Evolutionary conservation across 495 filamentous ascomycete genomes (phyloP).

Genomic region (Aspergillus incahuasiensis): DNA sequence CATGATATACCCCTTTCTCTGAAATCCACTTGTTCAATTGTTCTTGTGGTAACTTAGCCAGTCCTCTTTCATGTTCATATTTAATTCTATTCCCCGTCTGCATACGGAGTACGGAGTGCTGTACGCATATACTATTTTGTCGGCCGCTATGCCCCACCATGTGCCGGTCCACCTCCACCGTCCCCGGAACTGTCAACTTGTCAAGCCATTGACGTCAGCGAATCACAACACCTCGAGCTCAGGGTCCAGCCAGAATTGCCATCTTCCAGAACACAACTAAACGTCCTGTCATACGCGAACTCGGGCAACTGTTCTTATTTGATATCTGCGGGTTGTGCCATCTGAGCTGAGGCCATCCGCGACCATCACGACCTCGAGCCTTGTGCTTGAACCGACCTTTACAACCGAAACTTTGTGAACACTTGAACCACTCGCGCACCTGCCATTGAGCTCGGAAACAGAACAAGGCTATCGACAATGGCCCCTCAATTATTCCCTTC

Average conservation of each 20-base stretch:
- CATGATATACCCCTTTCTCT: slow-evolving; percentile 7
- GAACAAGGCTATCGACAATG: slow-evolving; percentile 7
- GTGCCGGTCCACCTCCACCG: neutral
- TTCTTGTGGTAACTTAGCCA: neutral
- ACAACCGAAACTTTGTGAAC: too few relatives aligned
- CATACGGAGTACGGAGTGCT: too few relatives aligned
- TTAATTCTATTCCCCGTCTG: neutral
- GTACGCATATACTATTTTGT: neutral
- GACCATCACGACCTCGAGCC: neutral
- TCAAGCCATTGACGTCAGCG: slow-evolving; percentile 7
- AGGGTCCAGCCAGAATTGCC: neutral
- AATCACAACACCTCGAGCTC: neutral
- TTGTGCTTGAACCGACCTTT: neutral
- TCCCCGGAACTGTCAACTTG: too few relatives aligned
- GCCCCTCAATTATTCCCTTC: slow-evolving; percentile 46
- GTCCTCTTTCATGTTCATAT: neutral
- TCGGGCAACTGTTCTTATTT: too few relatives aligned
- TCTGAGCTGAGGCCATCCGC: neutral
- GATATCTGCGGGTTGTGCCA: neutral
- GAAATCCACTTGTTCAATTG: neutral
- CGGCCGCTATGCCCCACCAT: neutral
- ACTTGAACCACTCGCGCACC: neutral
- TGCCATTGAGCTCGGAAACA: neutral
- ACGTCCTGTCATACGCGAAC: neutral
- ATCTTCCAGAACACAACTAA: neutral